Base-by-base conservation (phyloP, 2,329 filamentous ascomycete species). In the Colletotrichum sp. region DNA sequence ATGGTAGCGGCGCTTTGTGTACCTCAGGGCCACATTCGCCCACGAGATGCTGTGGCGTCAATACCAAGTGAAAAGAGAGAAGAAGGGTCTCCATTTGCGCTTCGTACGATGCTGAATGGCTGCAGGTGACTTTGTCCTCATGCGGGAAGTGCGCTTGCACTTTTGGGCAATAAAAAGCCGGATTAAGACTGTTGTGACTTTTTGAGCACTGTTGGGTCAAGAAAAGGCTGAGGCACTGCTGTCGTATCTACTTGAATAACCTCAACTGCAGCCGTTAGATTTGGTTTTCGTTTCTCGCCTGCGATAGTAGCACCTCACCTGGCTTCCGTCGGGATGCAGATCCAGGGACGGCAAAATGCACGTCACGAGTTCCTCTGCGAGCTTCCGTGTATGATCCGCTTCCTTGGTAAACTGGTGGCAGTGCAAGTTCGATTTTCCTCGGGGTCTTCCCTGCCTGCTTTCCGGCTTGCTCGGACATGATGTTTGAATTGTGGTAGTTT, bases 191-290 rank as follows among this genome's bases (percentile, higher is more conserved):
- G 66, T n/a, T 66, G 65, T 75, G 71, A 74, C 36, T 75, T 61
- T 34, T 74, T 74, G 52, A 78, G 70, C 6, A 78, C 30, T 10
- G 70, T 25, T 9, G 78, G 71, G 25, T 79, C 73, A 48, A 79
- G 30, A 36, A 80, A 80, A 15, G 79, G 79, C 34, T 79, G 79
- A 8, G 77, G 70, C 10, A 77, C 52, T 65, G 71, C 72, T 28
- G 76, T 72, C 9, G 79, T 78, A 68, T 80, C 76, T 36, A 80
- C 74, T 25, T 73, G 74, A 30, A 78, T 58, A 5, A 67, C 36
- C 10, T 79, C 76, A 52, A 76, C 71, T 71, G 70, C 64, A 34
- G 36, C 22, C 28, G 36, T 76, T 34, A 76, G 74, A 25, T 58
- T 15, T 30, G 16, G 9, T 13, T 10, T 15, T 13, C 8, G 18